These are phyloP conservation scores for Xerocomus brunneocitrinus DNA, from an alignment of 768 basidiomycete genomes.

Conservation along the genomic window DNA sequence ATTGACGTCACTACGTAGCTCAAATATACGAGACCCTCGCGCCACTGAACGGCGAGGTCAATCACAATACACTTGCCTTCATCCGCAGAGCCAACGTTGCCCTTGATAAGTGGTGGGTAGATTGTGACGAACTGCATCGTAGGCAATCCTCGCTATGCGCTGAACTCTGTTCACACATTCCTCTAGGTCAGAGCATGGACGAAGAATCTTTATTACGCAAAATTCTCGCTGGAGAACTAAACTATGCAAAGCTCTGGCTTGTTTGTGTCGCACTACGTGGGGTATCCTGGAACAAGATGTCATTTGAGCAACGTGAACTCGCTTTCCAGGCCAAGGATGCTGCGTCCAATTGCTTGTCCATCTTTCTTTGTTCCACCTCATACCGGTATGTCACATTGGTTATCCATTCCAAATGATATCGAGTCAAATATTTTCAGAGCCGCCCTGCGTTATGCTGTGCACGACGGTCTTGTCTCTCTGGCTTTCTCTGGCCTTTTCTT, in stretches of 20 bases:
- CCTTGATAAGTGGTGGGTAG: slow-evolving; percentile 87
- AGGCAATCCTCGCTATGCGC: slow-evolving; percentile 12
- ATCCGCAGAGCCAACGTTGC: slow-evolving; percentile 84
- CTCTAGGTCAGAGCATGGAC: slow-evolving; percentile 69
- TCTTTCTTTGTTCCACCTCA: slow-evolving; percentile 76
- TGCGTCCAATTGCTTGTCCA: slow-evolving; percentile 77
- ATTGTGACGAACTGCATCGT: slow-evolving; percentile 85
- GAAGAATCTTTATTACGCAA: slow-evolving; percentile 83
- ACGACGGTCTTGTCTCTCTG: slow-evolving; percentile 87
- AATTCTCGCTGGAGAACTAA: slow-evolving; percentile 81
- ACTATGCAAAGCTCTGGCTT: slow-evolving; percentile 93
- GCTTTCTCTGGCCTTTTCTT: slow-evolving; percentile 90
- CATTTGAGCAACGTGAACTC: slow-evolving; percentile 89
- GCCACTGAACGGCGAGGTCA: slow-evolving; percentile 82
- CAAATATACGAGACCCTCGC: slow-evolving; percentile 91
- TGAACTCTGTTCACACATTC: slow-evolving; percentile 5
- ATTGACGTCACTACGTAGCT: slow-evolving; percentile 41
- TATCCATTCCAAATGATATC: background rate
- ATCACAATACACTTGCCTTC: slow-evolving; percentile 78
- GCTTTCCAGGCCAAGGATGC: slow-evolving; percentile 96
- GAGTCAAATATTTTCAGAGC: slow-evolving; percentile 45
- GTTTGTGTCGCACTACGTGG: slow-evolving; percentile 90
- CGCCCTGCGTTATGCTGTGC: slow-evolving; percentile 88
- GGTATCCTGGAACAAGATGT: slow-evolving; percentile 94
- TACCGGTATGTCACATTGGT: slow-evolving; percentile 55